Evolutionary conservation across 2,329 filamentous ascomycete genomes (phyloP).

Genomic region (Neurospora sp.): DNA sequence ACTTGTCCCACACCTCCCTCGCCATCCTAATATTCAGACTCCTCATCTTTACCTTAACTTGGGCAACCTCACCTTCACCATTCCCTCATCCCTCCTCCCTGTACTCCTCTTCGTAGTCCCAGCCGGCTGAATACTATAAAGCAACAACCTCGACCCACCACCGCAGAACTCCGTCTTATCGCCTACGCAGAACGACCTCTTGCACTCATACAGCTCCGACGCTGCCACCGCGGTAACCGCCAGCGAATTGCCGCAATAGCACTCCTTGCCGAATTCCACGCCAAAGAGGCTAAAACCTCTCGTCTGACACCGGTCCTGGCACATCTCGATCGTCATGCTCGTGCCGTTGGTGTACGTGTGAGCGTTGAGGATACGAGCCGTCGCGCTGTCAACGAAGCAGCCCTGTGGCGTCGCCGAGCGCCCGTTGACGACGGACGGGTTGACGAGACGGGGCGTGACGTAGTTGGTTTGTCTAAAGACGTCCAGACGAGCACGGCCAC

Average conservation of each 20-base stretch:
- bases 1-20: not conserved
- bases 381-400: slow-evolving; percentile 5
- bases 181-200: slow-evolving; percentile 1
- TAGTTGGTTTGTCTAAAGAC: slow-evolving; percentile 11
- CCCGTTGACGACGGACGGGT: not conserved
- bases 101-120: not conserved
- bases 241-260: slow-evolving; percentile 6
- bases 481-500: slow-evolving; percentile 6
- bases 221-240: not conserved
- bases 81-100: not conserved
- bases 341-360: not conserved
- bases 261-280: slow-evolving; percentile 8
- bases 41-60: not conserved
- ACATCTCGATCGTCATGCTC: slow-evolving; percentile 6
- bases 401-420: slow-evolving; percentile 1
- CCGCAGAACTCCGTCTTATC: slow-evolving; percentile 4
- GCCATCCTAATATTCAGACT: not conserved
- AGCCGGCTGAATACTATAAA: not conserved
- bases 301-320: slow-evolving; percentile 1
- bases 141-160: slow-evolving; percentile 1
- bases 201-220: not conserved
- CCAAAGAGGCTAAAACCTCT: slow-evolving; percentile 4
- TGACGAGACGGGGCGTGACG: slow-evolving; percentile 1
- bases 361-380: slow-evolving; percentile 1
- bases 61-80: not conserved